phyloP scores from a whole-genome alignment of 257 asterid species.

The Jacaranda copaia region DNA sequence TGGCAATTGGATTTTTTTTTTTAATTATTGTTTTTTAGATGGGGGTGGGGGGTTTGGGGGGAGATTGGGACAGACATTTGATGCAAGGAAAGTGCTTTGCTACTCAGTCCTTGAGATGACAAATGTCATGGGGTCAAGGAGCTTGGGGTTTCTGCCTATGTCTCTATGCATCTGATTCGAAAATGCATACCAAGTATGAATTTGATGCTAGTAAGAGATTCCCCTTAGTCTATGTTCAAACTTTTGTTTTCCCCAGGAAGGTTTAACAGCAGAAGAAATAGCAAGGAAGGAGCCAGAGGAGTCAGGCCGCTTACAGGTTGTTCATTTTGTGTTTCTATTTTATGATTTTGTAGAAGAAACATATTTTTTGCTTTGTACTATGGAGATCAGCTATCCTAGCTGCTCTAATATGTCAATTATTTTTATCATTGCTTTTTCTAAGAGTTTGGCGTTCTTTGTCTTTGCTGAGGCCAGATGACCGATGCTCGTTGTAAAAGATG shows the following conservation, averaged over 20 bases:
- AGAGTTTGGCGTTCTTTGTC: slow-evolving; percentile 1
- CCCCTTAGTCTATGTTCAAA: not conserved
- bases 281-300: slow-evolving; percentile 80
- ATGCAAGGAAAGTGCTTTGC: not conserved
- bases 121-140: slow-evolving; percentile 11
- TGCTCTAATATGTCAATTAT: too few species aligned
- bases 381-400: not conserved
- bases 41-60: not conserved
- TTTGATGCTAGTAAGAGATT: slow-evolving; percentile 1
- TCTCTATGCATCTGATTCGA: not conserved
- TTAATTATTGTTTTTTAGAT: not conserved
- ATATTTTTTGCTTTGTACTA: not conserved
- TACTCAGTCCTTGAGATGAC: not conserved
- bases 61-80: not conserved
- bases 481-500: slow-evolving; percentile 89
- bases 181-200: not conserved
- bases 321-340: slow-evolving; percentile 16
- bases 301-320: slow-evolving; percentile 69
- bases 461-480: slow-evolving; percentile 65
- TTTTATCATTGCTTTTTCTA: too few species aligned
- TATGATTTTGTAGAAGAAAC: slow-evolving; percentile 28
- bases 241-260: slow-evolving; percentile 62
- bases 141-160: not conserved
- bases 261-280: slow-evolving; percentile 82
- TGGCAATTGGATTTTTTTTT: too few species aligned